phyloP scores from a whole-genome alignment of 1,139 yeast genomes.

The Suhomyces guaymorum region DNA sequence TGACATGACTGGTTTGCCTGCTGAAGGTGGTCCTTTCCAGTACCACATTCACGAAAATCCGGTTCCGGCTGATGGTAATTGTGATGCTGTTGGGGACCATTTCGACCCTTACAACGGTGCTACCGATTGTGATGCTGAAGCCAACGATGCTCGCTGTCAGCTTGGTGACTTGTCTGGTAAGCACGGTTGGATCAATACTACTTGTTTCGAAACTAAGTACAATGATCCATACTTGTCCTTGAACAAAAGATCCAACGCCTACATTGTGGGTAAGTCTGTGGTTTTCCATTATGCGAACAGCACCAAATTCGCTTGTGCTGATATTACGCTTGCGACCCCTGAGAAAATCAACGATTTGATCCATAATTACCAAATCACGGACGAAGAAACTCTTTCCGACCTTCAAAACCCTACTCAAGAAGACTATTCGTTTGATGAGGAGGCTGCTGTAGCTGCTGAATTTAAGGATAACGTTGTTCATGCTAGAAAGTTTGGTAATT shows the following conservation, averaged over 20 bases:
- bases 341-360: constrained; percentile 28
- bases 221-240: constrained; percentile 56
- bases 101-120: constrained; percentile 56
- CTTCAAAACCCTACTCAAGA: constrained; percentile 16
- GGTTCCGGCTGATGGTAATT: constrained; percentile 44
- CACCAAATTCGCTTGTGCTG: constrained; percentile 60
- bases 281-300: constrained; percentile 53
- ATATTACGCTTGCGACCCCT: constrained; percentile 41
- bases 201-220: constrained; percentile 55
- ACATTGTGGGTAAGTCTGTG: constrained; percentile 53
- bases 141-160: constrained; percentile 54
- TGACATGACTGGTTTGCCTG: constrained; percentile 59
- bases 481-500: constrained; percentile 11
- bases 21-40: constrained; percentile 55
- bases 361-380: constrained; percentile 21
- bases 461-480: no score
- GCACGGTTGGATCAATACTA: constrained; percentile 58
- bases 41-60: constrained; percentile 58
- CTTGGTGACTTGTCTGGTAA: constrained; percentile 67
- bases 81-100: constrained; percentile 52
- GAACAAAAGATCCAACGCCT: constrained; percentile 46
- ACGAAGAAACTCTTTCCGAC: constrained; percentile 16
- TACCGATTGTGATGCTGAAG: constrained; percentile 43
- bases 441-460: constrained; percentile 20
- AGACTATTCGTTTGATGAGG: constrained; percentile 17